Base-by-base conservation (phyloP, 2,329 filamentous ascomycete genomes). In the Fusarium sp. region DNA sequence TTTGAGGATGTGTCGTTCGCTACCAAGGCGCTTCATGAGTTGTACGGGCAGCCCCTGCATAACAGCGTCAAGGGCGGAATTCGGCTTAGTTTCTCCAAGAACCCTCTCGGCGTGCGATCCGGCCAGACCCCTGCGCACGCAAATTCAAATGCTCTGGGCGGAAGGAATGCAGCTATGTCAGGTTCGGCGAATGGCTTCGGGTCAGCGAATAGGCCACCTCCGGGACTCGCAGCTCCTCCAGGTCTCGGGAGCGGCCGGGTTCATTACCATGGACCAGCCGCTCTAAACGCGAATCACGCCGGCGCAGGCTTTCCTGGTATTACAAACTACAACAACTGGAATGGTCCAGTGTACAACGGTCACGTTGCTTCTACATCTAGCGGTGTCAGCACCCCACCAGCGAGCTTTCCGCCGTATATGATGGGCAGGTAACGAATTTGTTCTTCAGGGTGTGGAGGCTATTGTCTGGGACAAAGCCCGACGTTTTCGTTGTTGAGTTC, bases 31-130 rank as follows among this genome's bases (percentile, higher is more conserved):
- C 83, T 98, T 3, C 88, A 93, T 64, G 92, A 97, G 53, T 83
- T 98, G 2, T 97, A 98, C 71, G 95, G 95, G 0, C 87, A 90
- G 45, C 88, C 86, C 44, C 83, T 98, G 29, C 92, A 93, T 74
- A 97, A 97, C 77, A 97, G 93, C 71, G 86, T 92, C 72, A 97
- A 97, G 75, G 94, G 94, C 7, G 95, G 95, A 31, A 97, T 99
- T 70, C 89, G 95, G 24, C 82, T 99, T 53, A 97, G 93, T 76
- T 99, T 97, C 76, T 97, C 94, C 28, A 98, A 98, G 80, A 98
- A 98, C 70, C 95, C 95, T 0, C 84, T 98, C 2, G 95, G 95
- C 22, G 94, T 98, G 26, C 90, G 95, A 41, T 92, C 91, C 2
- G 88, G 87, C 25, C 92, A 93, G 71, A 82, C 79, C n/a, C 73